Conservation (phyloP, 2,329 filamentous ascomycete genomes). For the Alternaria brassicicola region DNA sequence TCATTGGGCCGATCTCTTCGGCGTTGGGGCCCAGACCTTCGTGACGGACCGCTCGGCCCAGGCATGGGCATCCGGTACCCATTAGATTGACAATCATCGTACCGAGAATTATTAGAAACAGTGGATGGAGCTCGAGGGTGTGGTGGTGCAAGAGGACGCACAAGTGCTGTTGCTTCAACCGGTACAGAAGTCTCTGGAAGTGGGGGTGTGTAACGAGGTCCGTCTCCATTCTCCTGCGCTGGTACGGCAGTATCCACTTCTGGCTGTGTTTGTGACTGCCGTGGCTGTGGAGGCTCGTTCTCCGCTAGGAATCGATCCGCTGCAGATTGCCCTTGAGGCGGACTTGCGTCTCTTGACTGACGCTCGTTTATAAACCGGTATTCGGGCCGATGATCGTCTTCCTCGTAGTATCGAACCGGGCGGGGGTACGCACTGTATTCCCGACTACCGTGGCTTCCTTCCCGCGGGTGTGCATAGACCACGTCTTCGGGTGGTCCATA, state of each 20-base stretch:
- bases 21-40: slow-evolving; percentile 38
- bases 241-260: slow-evolving; percentile 23
- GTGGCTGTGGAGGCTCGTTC: slow-evolving; percentile 20
- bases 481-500: slow-evolving; percentile 36
- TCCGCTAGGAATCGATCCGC: slow-evolving; percentile 47
- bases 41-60: slow-evolving; percentile 28
- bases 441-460: slow-evolving; percentile 32
- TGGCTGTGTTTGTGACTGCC: slow-evolving; percentile 14
- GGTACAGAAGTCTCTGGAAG: slow-evolving; percentile 23
- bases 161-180: slow-evolving; percentile 22
- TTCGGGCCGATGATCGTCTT: slow-evolving; percentile 29
- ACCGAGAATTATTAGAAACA: slow-evolving; percentile 42
- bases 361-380: slow-evolving; percentile 32
- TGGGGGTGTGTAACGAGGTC: slow-evolving; percentile 39
- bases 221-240: slow-evolving; percentile 36
- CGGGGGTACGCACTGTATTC: slow-evolving; percentile 37
- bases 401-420: slow-evolving; percentile 38
- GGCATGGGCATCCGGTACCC: slow-evolving; percentile 37
- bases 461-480: slow-evolving; percentile 38
- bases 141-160: slow-evolving; percentile 24
- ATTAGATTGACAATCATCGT: slow-evolving; percentile 33
- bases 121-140: slow-evolving; percentile 36
- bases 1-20: slow-evolving; percentile 43
- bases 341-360: slow-evolving; percentile 28
- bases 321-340: slow-evolving; percentile 33